These are phyloP conservation scores for Lycium ferocissimum DNA, from an alignment of 257 asterid species.

Conservation along the genomic window DNA sequence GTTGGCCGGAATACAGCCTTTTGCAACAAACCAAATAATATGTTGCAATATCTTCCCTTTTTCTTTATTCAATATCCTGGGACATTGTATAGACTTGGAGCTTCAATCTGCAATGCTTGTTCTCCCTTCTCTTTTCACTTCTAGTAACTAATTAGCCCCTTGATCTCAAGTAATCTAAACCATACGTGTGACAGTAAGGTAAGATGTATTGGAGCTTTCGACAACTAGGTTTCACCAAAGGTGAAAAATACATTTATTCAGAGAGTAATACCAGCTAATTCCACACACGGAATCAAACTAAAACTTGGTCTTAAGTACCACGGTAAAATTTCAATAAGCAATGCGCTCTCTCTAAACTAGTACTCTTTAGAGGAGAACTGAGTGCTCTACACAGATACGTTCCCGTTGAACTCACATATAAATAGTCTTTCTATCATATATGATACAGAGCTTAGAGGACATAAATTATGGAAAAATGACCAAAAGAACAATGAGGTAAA, in stretches of 20 bases:
- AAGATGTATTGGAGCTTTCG: background rate
- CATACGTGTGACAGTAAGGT: background rate
- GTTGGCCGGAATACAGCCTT: background rate
- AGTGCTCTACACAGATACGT: no score
- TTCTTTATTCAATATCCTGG: no score
- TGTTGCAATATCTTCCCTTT: background rate
- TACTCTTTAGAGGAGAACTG: no score
- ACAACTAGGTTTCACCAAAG: background rate
- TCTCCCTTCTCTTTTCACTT: no score
- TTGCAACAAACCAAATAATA: background rate
- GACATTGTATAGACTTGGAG: no score
- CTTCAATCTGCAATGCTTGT: no score
- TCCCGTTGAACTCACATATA: slow-evolving; percentile 28
- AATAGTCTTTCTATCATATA: slow-evolving; percentile 20
- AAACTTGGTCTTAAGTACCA: slow-evolving; percentile 28
- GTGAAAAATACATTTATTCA: background rate
- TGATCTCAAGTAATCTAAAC: no score
- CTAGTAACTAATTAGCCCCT: no score
- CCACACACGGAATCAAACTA: background rate
- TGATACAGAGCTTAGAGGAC: background rate
- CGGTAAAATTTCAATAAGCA: slow-evolving; percentile 29
- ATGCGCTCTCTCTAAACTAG: background rate
- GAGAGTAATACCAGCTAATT: background rate
- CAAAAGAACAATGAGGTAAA: slow-evolving; percentile 23
- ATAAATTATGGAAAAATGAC: slow-evolving; percentile 28